Evolutionary conservation across 23 red algal genomes (phyloP), one percentile per base, ranked within the genome.

Genomic region (Cyanidioschyzon merolae): DNA sequence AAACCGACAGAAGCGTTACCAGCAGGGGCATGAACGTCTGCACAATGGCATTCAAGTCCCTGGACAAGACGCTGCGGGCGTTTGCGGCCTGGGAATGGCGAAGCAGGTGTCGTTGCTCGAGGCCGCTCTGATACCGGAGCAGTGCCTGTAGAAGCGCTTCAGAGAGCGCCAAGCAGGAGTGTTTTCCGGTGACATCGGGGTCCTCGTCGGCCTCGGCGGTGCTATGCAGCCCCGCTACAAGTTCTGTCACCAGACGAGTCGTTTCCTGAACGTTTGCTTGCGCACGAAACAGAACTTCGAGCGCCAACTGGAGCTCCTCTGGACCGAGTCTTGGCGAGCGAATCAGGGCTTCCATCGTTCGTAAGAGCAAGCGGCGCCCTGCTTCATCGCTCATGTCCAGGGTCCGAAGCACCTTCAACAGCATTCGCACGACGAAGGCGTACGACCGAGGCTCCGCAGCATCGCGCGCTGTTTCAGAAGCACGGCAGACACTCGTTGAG

Each of bases 341-440:
- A 54, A 54, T 54, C 12, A 54, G 45, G 12, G 63, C 63, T 35
- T 32, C 12, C 63, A 71, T 15, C 29, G 63, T 35, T 7, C 63
- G 68, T 41, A 86, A 57, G n/a, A 92, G 68, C 30, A 76, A 63
- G 15, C 36, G 76, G 34, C 89, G 76, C 41, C 89, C 89, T 37
- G 83, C 83, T 76, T 92, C 89, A 41, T 92, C 89, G 21, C 74
- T 78, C 37, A 85, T 58, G 59, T 92, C 89, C 26, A 92, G 41
- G 12, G 51, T 35, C 25, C 68, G 41, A 59, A 57, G 75, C 39
- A 85, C 39, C 16, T 82, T 58, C 27, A 92, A 68, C 45, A 92
- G 78, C 57, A 83, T 80, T 34, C 75, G 74, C 38, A 41, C 74
- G 41, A 84, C 75, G 40, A 87, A 82, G 30, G 79, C 76, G 37